Evolutionary conservation across 2,329 filamentous ascomycete genomes (phyloP).

Genomic region (Aspergillus caelatus): DNA sequence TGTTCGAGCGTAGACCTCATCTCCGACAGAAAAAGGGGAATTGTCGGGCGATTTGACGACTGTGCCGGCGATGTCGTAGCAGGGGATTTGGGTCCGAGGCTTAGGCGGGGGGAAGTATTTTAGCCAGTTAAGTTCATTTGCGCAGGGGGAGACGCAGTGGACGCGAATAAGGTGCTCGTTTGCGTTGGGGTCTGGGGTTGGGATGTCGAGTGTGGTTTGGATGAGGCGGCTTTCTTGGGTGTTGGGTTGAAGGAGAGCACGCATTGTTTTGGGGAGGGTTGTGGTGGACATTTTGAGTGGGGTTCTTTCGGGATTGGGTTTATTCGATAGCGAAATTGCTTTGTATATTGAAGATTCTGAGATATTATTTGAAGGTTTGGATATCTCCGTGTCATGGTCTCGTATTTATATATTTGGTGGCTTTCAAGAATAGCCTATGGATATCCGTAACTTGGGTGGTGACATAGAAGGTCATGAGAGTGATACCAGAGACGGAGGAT

Average conservation of each 20-base stretch:
- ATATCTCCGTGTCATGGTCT: background rate
- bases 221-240: constrained; percentile 1
- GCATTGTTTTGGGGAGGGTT: constrained; percentile 1
- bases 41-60: constrained; percentile 37
- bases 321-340: background rate
- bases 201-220: constrained; percentile 14
- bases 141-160: constrained; percentile 43
- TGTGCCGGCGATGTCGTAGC: constrained; percentile 47
- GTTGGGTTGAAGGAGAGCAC: constrained; percentile 4
- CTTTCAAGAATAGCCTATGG: background rate
- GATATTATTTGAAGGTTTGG: background rate
- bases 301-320: background rate
- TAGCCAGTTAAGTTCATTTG: constrained; percentile 50
- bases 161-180: constrained; percentile 46
- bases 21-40: constrained; percentile 43
- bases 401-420: background rate
- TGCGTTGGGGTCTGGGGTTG: constrained; percentile 25
- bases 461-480: background rate
- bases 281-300: background rate
- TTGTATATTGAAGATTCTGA: background rate
- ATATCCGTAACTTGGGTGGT: background rate
- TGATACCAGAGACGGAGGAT: background rate
- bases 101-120: constrained; percentile 29
- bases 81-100: constrained; percentile 38
- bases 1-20: constrained; percentile 44